A percentile compares a stretch with the other conserved stretches of the same genome.
These are phyloP conservation scores for Entrophospora sp. DNA, from an alignment of 192 early-diverging fungal species.

Conservation along the genomic window DNA sequence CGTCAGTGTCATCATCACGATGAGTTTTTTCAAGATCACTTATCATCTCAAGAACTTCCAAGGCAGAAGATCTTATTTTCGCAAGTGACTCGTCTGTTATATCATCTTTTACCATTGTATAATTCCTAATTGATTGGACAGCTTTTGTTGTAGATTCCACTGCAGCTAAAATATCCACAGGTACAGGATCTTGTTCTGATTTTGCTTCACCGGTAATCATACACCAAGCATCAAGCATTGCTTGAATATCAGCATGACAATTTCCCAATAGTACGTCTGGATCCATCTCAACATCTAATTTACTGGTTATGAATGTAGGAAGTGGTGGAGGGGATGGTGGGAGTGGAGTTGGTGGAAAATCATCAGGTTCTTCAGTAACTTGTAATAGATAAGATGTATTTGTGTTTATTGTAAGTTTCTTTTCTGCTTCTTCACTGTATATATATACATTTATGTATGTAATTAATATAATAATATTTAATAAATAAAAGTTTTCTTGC, in stretches of 20 bases:
- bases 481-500: background rate
- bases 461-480: background rate
- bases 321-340: conserved; percentile 31
- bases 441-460: too few relatives aligned
- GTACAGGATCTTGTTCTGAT: conserved; percentile 23
- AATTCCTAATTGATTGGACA: conserved; percentile 41
- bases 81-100: conserved; percentile 28
- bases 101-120: conserved; percentile 40
- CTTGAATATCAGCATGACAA: conserved; percentile 44
- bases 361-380: conserved; percentile 35
- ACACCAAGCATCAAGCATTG: conserved; percentile 37
- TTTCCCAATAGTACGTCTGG: conserved; percentile 32
- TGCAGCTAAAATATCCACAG: conserved; percentile 36
- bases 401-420: conserved; percentile 4
- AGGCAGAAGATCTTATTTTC: conserved; percentile 33
- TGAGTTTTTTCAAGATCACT: conserved; percentile 36
- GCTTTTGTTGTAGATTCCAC: conserved; percentile 43
- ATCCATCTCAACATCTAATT: conserved; percentile 37
- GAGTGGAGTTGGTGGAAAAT: conserved; percentile 30
- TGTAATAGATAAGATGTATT: conserved; percentile 16
- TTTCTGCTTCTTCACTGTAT: conserved; percentile 1
- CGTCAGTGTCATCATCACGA: conserved; percentile 29
- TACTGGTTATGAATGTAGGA: conserved; percentile 12
- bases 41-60: conserved; percentile 40
- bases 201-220: conserved; percentile 18